Conservation (phyloP, 139 green algal genomes). For the Ulvella scutata region DNA sequence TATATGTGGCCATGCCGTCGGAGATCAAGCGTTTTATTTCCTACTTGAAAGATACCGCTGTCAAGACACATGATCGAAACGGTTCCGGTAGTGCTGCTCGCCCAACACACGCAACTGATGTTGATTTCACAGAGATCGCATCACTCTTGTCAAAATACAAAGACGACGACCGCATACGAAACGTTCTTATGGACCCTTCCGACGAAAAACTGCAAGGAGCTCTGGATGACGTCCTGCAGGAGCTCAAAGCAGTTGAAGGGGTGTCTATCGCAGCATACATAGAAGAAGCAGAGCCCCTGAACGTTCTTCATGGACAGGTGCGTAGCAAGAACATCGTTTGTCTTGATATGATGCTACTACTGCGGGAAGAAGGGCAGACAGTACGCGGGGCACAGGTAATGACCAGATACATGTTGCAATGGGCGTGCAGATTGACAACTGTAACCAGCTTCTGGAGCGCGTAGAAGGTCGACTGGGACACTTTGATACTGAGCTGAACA, state of each 20-base stretch:
- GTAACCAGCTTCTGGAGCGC: not conserved
- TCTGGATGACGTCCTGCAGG: not conserved
- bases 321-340: no score
- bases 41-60: no score
- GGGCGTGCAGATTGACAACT: not conserved
- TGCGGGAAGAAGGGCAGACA: no score
- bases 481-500: not conserved
- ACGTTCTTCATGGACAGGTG: not conserved
- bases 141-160: not conserved
- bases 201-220: not conserved
- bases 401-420: not conserved
- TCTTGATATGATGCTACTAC: no score
- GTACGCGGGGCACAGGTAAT: no score
- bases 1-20: no score
- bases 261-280: not conserved
- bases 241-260: not conserved
- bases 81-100: no score
- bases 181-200: not conserved
- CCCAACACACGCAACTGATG: no score
- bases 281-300: not conserved
- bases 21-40: no score
- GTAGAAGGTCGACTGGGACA: not conserved
- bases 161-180: not conserved
- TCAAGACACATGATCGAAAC: no score
- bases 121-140: no score